These are phyloP conservation scores for Penicillium ochrochloron DNA, from an alignment of 495 filamentous ascomycete genomes.

Conservation along the genomic window DNA sequence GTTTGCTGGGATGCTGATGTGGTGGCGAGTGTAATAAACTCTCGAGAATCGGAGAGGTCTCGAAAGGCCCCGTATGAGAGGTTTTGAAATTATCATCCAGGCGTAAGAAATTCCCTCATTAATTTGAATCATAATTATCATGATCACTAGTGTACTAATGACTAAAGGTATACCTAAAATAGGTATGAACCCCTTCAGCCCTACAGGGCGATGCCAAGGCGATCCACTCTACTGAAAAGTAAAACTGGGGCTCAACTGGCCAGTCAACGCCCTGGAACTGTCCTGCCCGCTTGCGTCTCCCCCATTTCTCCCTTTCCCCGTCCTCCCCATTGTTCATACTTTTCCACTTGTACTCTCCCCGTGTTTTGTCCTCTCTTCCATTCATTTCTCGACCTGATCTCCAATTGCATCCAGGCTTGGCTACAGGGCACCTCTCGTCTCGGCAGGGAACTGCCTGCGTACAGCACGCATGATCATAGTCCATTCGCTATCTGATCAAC, in stretches of 20 bases:
- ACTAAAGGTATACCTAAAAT: neutral
- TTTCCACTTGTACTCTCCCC: neutral
- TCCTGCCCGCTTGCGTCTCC: neutral
- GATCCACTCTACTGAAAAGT: constrained; percentile 7
- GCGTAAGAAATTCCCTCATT: too few relatives aligned
- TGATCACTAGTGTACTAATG: neutral
- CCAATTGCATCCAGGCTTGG: neutral
- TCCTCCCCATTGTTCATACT: constrained; percentile 9
- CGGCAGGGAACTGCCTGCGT: constrained; percentile 14
- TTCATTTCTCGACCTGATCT: neutral
- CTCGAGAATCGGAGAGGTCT: too few relatives aligned
- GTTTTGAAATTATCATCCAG: too few relatives aligned
- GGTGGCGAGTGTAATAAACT: neutral
- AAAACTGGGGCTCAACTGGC: neutral
- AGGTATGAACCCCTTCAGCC: constrained; percentile 23
- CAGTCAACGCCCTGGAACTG: neutral
- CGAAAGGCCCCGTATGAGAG: too few relatives aligned
- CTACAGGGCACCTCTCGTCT: neutral
- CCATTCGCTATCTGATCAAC: too few relatives aligned
- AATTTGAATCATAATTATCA: neutral
- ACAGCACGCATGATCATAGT: constrained; percentile 6
- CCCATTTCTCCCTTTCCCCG: constrained; percentile 11
- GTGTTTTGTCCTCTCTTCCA: neutral
- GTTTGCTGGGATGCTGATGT: neutral
- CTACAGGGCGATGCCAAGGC: constrained; percentile 30